Conservation (phyloP, 306 rosid species). For the Prosopis cineraria region DNA sequence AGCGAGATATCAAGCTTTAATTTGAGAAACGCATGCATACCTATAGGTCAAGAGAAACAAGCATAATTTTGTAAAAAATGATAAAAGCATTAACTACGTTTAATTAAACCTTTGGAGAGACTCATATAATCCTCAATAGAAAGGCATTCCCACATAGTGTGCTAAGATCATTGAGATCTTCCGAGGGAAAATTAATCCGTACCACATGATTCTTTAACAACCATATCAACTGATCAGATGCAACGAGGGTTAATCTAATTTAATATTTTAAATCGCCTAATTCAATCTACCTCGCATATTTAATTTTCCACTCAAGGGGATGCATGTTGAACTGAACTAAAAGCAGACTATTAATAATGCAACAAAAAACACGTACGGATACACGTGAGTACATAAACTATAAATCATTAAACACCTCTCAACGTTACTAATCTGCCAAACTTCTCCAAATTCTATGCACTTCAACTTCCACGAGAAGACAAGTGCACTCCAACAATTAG, state of each 20-base stretch:
- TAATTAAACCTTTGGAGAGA: neutral
- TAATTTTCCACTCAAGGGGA: neutral
- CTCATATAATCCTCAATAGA: neutral
- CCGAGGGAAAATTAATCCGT: neutral
- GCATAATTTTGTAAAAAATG: neutral
- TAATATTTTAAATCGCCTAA: neutral
- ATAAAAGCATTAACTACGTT: neutral
- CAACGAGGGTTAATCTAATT: neutral
- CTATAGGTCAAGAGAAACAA: too few relatives aligned
- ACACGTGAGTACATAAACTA: neutral
- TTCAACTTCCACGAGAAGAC: constrained; percentile 2
- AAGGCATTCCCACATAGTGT: too few relatives aligned
- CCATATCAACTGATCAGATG: neutral
- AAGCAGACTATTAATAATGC: neutral
- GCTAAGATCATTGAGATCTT: neutral
- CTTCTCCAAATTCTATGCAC: neutral
- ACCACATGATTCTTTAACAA: neutral
- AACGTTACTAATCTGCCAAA: neutral
- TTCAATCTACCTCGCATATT: neutral
- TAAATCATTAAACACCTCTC: neutral
- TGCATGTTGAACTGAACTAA: neutral
- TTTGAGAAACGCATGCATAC: neutral
- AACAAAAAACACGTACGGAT: neutral
- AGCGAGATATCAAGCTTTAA: neutral
- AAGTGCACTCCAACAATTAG: neutral